Conservation (phyloP, 108 stramenopile species). For the Fragilaria radians region DNA sequence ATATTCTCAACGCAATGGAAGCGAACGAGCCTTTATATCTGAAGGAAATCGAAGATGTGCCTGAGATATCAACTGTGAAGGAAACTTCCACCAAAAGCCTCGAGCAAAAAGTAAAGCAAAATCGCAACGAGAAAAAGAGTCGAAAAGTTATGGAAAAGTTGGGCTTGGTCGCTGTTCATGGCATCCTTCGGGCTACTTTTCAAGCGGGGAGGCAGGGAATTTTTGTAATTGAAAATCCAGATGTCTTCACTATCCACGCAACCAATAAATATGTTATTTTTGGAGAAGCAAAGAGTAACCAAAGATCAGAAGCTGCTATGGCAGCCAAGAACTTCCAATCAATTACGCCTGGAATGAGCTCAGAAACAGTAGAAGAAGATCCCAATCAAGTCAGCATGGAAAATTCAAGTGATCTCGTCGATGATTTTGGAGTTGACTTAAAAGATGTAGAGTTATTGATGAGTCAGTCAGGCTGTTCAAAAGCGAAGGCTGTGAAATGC, state of each 20-base stretch:
- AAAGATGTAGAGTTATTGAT: slow-evolving; percentile 98
- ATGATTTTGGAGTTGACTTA: slow-evolving; percentile 90
- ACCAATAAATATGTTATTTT: slow-evolving; percentile 96
- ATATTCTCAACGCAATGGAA: too few relatives aligned
- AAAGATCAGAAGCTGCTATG: slow-evolving; percentile 9
- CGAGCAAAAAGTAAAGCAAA: neutral
- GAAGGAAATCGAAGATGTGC: slow-evolving; percentile 25
- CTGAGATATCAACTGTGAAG: slow-evolving; percentile 1
- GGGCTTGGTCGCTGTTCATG: slow-evolving; percentile 77
- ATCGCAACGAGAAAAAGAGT: slow-evolving; percentile 91
- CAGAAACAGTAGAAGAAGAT: neutral
- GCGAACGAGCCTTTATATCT: too few relatives aligned
- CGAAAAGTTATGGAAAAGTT: slow-evolving; percentile 93
- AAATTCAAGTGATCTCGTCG: slow-evolving; percentile 67
- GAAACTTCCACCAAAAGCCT: neutral
- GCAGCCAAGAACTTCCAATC: neutral
- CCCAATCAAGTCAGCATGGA: slow-evolving; percentile 22
- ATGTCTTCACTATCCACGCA: slow-evolving; percentile 84
- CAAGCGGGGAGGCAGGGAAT: slow-evolving; percentile 71
- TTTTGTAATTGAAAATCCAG: slow-evolving; percentile 85
- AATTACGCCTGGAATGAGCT: neutral
- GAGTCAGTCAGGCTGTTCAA: slow-evolving; percentile 80
- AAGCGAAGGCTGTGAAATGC: slow-evolving; percentile 88
- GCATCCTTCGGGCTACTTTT: slow-evolving; percentile 84
- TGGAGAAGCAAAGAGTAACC: slow-evolving; percentile 80